Base-by-base conservation (phyloP, 768 basidiomycete genomes). In the Serendipita indica region DNA sequence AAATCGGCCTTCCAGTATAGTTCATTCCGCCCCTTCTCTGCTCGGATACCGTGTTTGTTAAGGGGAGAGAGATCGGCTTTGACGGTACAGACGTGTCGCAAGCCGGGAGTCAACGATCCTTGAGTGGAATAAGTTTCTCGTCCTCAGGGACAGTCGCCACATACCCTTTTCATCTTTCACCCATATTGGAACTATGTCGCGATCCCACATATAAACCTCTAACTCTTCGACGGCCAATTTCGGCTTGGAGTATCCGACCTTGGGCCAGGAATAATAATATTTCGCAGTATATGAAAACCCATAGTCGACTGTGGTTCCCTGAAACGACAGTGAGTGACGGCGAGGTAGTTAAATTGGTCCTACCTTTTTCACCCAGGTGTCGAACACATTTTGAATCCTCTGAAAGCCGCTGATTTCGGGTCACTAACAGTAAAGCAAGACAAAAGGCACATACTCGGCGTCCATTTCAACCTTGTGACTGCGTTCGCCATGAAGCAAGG, bases 1-100 rank as follows among this genome's bases (percentile, higher is more conserved):
- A 16, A 46, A 25, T 46, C 45, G 16, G 22, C 45, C 45, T 20
- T 16, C 12, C 22, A 54, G 49, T 54, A 54, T 27, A 7, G 16
- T 1, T 28, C 49, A 10, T 13, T 4, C 7, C 20, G 22, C 7
- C 49, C 49, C 7, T 54, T 16, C 1, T 27, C 20, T 22, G 16
- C 3, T 28, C 7, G 10, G 20, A 54, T 16, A 5, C 5, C 4
- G 4, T 16, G n/a, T 10, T 16, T n/a, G 12, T n/a, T n/a, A n/a
- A 54, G 49, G 30, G 20, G 4, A 3, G 49, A 54, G n/a, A 54
- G n/a, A 54, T 54, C 49, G 16, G 49, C 49, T 30, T 13, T 54
- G 22, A 54, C 20, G 16, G 3, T 54, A 27, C 49, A 14, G 4
- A 54, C 7, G n/a, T 54, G 49, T 3, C 49, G 49, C 30, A 54